Evolutionary conservation across 352 stramenopile species (phyloP).

Genomic region (Pythium rishiriense): DNA sequence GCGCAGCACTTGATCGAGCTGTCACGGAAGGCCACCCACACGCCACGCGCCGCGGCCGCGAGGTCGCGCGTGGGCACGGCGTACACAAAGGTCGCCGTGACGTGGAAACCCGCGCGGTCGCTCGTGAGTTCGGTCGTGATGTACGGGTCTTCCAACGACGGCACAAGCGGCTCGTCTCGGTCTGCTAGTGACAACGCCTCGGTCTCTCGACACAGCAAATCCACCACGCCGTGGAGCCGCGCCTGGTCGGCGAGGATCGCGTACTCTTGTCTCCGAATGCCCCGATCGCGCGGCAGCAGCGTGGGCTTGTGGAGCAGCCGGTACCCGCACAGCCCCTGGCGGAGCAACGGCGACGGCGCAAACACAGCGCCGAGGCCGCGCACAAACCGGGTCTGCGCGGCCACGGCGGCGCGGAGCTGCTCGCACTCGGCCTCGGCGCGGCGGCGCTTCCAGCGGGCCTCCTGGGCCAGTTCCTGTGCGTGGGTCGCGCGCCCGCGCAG

Average conservation of each 20-base stretch:
- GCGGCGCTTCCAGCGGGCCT: conserved; percentile 5
- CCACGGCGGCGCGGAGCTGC: conserved; percentile 14
- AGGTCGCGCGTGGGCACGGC: conserved; percentile 35
- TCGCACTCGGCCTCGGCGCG: conserved; percentile 19
- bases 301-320: conserved; percentile 16
- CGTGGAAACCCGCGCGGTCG: conserved; percentile 2
- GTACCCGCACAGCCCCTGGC: conserved; percentile 4
- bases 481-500: background rate
- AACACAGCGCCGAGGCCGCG: conserved; percentile 15
- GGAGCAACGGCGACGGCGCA: conserved; percentile 6
- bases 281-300: conserved; percentile 6
- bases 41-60: conserved; percentile 11
- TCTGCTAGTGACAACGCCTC: background rate
- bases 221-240: background rate
- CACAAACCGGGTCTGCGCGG: conserved; percentile 14
- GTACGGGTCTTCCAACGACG: background rate
- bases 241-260: conserved; percentile 4
- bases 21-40: conserved; percentile 26
- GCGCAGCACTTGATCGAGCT: conserved; percentile 30
- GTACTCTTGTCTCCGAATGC: conserved; percentile 18
- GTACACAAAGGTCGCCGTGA: conserved; percentile 34
- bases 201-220: conserved; percentile 13
- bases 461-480: conserved; percentile 9
- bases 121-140: conserved; percentile 3
- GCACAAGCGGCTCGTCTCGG: background rate